Evolutionary conservation across 768 basidiomycete species (phyloP), one percentile per base, ranked within the genome.

Genomic region (Russula emetica): DNA sequence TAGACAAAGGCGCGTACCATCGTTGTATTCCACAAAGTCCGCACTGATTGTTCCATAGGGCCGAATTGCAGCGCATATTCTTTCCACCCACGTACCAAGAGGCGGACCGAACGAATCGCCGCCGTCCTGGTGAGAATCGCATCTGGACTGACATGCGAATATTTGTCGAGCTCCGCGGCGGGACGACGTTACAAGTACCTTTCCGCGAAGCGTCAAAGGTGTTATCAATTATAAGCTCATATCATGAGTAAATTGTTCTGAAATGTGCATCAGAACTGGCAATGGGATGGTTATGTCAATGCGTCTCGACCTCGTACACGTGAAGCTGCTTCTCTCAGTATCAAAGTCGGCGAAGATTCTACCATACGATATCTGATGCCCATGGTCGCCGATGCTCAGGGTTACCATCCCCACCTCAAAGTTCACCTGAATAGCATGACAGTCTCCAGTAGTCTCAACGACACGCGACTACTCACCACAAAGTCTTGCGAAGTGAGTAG

Each of bases 121-220:
- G 94, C n/a, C 77, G 79, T 59, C 84, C 88, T 5, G 92, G 92
- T 3, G 92, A 96, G 62, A 82, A 81, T 69, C 83, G 96, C n/a
- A 72, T 86, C 42, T 95, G 93, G 85, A 89, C 91, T 1, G 80
- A 83, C 20, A 73, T 97, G 75, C 87, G 88, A 68, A 74, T 98
- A 5, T 90, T 92, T 68, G 73, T 97, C 26, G 90, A 94, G 73
- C 77, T 98, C 49, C 80, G 85, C 10, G 88, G 90, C 55, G 82
- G 86, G 28, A 90, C 92, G 0, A 85, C 82, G 0, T 71, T 98
- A 11, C 82, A 90, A 47, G 78, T 97, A n/a, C 96, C 96, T 3
- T 95, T 95, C 62, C 84, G 94, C 11, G 96, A 98, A 74, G 74
- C 85, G 1, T 97, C 94, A 0, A 98, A 98, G 81, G 90, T 86